phyloP scores from a whole-genome alignment of 2,329 filamentous ascomycete species.

The Aspergillus tubingensis region DNA sequence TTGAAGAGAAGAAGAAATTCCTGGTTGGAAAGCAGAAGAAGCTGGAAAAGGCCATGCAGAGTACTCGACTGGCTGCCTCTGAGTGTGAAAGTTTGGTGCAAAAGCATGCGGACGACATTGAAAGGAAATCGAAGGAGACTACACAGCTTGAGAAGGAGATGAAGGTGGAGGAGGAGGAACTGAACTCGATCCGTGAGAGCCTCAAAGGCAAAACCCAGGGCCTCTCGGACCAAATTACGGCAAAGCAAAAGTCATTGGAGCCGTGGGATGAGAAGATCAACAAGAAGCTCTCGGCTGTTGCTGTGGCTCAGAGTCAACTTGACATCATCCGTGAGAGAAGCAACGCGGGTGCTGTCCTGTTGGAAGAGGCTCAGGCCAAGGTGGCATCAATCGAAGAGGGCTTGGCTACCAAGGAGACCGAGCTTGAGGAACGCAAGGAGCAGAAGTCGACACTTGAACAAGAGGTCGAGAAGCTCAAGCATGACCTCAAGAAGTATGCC shows the following conservation, averaged over 20 bases:
- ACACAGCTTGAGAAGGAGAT: conserved; percentile 73
- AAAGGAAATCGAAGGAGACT: conserved; percentile 74
- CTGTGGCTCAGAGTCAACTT: conserved; percentile 91
- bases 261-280: conserved; percentile 98
- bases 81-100: conserved; percentile 78
- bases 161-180: conserved; percentile 76
- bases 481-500: conserved; percentile 70
- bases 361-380: conserved; percentile 81
- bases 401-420: conserved; percentile 68
- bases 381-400: conserved; percentile 71
- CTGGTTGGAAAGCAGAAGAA: conserved; percentile 89
- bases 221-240: conserved; percentile 87
- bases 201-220: conserved; percentile 95
- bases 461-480: conserved; percentile 70
- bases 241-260: conserved; percentile 90
- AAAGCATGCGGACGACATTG: conserved; percentile 76
- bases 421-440: conserved; percentile 74
- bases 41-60: conserved; percentile 81
- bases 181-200: conserved; percentile 78
- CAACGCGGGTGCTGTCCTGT: conserved; percentile 79
- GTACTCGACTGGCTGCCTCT: conserved; percentile 70
- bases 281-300: conserved; percentile 90
- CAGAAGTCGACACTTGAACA: conserved; percentile 73
- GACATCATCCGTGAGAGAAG: conserved; percentile 88
- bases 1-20: conserved; percentile 97